Evolutionary conservation across 371 early-diverging fungal species (phyloP).

Genomic region (Zopfochytrium polystomum): DNA sequence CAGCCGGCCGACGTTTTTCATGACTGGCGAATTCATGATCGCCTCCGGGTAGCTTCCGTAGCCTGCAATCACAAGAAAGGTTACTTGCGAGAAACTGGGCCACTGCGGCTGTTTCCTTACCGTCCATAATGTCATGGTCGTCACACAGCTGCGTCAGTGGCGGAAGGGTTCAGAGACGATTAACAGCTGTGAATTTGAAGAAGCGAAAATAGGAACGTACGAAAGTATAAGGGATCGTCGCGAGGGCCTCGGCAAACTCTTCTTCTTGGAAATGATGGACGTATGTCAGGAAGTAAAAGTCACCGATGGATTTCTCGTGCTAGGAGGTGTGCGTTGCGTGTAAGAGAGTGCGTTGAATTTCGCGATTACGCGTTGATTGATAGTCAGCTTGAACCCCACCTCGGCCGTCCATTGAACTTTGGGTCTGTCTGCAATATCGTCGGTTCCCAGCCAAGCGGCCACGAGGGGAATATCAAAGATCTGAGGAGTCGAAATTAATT

Average conservation of each 20-base stretch:
- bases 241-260: slow-evolving; percentile 36
- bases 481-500: no score
- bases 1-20: slow-evolving; percentile 59
- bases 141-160: not conserved
- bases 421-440: slow-evolving; percentile 6
- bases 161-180: not conserved
- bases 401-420: slow-evolving; percentile 11
- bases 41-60: slow-evolving; percentile 79
- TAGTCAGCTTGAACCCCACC: no score
- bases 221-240: slow-evolving; percentile 69
- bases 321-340: no score
- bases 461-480: slow-evolving; percentile 14
- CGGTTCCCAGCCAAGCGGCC: slow-evolving; percentile 1
- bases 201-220: slow-evolving; percentile 83
- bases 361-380: no score
- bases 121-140: no score
- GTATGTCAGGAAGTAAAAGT: slow-evolving; percentile 17
- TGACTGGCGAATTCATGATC: slow-evolving; percentile 59
- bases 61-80: slow-evolving; percentile 48
- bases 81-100: no score
- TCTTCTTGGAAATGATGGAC: slow-evolving; percentile 13
- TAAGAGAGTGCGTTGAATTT: no score
- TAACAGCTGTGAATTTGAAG: no score
- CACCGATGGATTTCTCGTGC: slow-evolving; percentile 9
- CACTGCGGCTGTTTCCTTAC: no score